Conservation (phyloP, 1,284 basidiomycete species). For the Trametes versicolor region DNA sequence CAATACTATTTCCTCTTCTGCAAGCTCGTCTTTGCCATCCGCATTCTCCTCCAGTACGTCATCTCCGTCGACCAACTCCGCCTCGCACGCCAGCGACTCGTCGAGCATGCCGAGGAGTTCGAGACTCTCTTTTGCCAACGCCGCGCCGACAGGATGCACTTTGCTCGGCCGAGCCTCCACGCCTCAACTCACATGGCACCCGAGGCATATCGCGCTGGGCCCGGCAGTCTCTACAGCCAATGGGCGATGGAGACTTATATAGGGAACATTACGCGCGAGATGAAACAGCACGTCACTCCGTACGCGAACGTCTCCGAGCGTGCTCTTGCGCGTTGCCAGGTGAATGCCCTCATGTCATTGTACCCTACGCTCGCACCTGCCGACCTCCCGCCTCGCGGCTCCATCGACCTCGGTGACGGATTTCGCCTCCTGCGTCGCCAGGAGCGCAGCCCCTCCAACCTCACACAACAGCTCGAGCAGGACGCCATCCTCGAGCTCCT, state of each 20-base stretch:
- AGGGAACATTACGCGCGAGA: constrained; percentile 38
- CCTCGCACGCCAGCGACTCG: background rate
- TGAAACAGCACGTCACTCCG: constrained; percentile 37
- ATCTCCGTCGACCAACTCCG: constrained; percentile 21
- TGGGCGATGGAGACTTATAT: constrained; percentile 42
- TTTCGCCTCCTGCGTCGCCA: background rate
- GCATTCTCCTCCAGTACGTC: constrained; percentile 28
- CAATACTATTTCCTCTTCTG: constrained; percentile 38
- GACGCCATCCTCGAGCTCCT: background rate
- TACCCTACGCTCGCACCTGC: background rate
- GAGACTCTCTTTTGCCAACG: constrained; percentile 39
- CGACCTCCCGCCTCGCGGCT: no score
- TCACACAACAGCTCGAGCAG: background rate
- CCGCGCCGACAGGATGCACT: constrained; percentile 36
- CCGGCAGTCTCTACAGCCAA: constrained; percentile 31
- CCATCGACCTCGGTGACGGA: background rate
- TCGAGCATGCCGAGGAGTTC: constrained; percentile 24
- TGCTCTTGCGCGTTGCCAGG: constrained; percentile 29
- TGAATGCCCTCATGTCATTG: constrained; percentile 40
- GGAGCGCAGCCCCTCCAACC: background rate
- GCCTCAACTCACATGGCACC: constrained; percentile 28
- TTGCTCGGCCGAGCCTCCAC: constrained; percentile 39
- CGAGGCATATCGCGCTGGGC: constrained; percentile 35
- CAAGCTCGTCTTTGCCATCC: constrained; percentile 33
- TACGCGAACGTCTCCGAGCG: constrained; percentile 38